Evolutionary conservation across 352 stramenopile species (phyloP), one percentile per base, ranked within the genome.

Genomic region (Phytophthora europaea): DNA sequence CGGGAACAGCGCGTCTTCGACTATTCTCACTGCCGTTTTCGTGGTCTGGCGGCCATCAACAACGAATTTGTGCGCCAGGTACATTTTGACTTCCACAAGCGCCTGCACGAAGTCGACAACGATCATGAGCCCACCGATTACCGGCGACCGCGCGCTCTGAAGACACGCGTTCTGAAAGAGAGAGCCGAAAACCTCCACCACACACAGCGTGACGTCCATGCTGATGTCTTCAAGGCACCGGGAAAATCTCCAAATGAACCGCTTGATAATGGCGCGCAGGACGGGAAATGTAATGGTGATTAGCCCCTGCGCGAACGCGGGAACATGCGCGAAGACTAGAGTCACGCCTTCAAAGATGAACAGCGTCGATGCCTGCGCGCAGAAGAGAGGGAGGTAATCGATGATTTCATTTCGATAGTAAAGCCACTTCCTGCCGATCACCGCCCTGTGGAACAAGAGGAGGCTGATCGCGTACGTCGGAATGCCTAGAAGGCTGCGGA

Each of bases 121-220:
- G 50, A 76, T 52, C 28, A 72, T 64, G 40, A 73, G 36, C 1
- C 4, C 63, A 2, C 60, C n/a, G 13, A 73, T 34, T 15, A 4
- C 23, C 2, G 57, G 64, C 1, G 52, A 68, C 15, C 70, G 63
- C 13, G 69, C 57, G 13, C 54, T 73, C 28, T 79, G 67, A 16
- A 79, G 36, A 34, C 61, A 79, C 36, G 68, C 58, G 20, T 76
- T 80, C 43, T 76, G 56, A 40, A 75, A 81, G 20, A 81, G 55
- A 10, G 70, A 72, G 2, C 74, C 70, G 12, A 72, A 74, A 45
- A 81, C 72, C n/a, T 81, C 70, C n/a, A 65, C 58, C 9, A 72
- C 55, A 26, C 70, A 81, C n/a, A 81, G 18, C 0, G 61, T 70
- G n/a, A 72, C 57, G 23, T 75, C 74, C 5, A 57, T 75, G 18